phyloP scores from a whole-genome alignment of 495 filamentous ascomycete genomes.

The Aspergillus diversus region DNA sequence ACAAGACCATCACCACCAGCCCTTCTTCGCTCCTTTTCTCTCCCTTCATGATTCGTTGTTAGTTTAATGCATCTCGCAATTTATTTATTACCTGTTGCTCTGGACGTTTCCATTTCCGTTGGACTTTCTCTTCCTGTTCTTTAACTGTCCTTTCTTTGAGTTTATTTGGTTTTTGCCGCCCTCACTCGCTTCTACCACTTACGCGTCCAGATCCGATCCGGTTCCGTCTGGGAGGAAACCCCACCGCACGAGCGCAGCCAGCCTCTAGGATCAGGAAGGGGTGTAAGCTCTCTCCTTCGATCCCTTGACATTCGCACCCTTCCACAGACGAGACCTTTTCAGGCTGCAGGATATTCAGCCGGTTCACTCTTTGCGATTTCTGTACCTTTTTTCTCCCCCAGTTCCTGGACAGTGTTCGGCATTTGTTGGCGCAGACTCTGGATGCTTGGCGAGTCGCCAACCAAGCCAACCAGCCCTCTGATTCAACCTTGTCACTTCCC shows the following conservation, averaged over 20 bases:
- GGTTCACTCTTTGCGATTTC: slow-evolving; percentile 24
- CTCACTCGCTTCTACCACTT: slow-evolving; percentile 26
- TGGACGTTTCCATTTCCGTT: not conserved
- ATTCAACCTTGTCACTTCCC: slow-evolving; percentile 13
- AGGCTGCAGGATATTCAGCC: slow-evolving; percentile 22
- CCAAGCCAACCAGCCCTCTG: slow-evolving; percentile 18
- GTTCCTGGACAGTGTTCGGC: slow-evolving; percentile 10
- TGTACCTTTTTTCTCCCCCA: slow-evolving; percentile 14
- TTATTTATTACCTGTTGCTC: not conserved
- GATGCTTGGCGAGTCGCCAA: slow-evolving; percentile 26
- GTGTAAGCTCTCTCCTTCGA: slow-evolving; percentile 21
- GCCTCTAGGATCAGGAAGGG: slow-evolving; percentile 21
- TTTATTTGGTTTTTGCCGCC: slow-evolving; percentile 14
- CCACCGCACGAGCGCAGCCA: slow-evolving; percentile 34
- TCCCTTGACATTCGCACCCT: slow-evolving; percentile 22
- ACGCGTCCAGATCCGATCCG: slow-evolving; percentile 33
- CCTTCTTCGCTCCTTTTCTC: slow-evolving; percentile 7
- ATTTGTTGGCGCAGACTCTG: slow-evolving; percentile 23
- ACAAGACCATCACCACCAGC: not conserved
- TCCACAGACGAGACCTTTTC: slow-evolving; percentile 10
- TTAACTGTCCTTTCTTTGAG: not conserved
- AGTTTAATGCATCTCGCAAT: not conserved
- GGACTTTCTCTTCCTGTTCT: not conserved
- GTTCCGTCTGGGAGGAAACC: slow-evolving; percentile 29
- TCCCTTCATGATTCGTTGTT: slow-evolving; percentile 11